A percentile compares a stretch with the other conserved stretches of the same genome.
Evolutionary conservation across 345 rosid genomes (phyloP).

Genomic region (Eucalyptus tenuipes): DNA sequence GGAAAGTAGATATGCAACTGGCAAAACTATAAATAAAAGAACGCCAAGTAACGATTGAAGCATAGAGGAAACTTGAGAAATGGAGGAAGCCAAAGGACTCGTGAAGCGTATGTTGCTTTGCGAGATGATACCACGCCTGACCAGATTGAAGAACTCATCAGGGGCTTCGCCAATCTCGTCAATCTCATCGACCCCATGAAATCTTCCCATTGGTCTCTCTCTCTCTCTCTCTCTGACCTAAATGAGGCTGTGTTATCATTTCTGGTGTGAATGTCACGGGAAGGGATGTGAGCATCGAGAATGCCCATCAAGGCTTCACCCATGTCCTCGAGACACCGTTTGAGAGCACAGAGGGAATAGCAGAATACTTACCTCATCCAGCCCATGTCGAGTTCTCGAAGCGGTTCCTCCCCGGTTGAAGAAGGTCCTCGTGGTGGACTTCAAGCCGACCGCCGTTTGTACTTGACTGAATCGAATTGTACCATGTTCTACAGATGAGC

Average conservation of each 20-base stretch:
- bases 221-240: background rate
- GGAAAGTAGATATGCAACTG: background rate
- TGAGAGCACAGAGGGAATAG: background rate
- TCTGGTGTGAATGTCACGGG: slow-evolving; percentile 12
- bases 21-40: background rate
- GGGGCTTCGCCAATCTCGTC: slow-evolving; percentile 64
- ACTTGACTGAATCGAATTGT: too few relatives aligned
- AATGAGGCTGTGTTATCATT: too few relatives aligned
- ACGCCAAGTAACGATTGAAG: too few relatives aligned
- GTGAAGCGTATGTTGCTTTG: too few relatives aligned
- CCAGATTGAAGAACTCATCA: slow-evolving; percentile 41
- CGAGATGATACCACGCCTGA: slow-evolving; percentile 19
- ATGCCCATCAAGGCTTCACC: background rate
- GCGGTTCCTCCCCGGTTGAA: background rate
- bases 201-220: slow-evolving; percentile 49
- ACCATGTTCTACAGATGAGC: background rate
- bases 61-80: too few relatives aligned
- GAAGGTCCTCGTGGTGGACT: background rate
- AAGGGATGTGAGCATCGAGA: slow-evolving; percentile 39
- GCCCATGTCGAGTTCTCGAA: background rate
- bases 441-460: background rate
- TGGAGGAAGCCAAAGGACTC: too few relatives aligned
- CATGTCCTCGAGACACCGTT: background rate
- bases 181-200: slow-evolving; percentile 67
- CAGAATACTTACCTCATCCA: background rate